Conservation (phyloP, 805 yeast genomes). For the Candida boleticola region DNA sequence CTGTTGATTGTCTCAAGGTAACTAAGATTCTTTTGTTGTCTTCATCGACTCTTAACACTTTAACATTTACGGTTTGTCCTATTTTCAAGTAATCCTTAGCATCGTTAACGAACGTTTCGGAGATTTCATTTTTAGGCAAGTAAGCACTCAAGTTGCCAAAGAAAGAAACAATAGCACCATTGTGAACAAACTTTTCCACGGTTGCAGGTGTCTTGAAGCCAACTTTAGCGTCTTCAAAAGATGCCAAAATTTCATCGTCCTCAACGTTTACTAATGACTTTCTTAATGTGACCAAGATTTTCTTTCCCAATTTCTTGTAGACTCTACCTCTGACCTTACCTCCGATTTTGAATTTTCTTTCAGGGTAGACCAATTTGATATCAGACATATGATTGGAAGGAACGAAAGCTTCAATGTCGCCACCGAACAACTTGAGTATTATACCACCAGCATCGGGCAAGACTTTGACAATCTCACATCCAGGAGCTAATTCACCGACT, state of each 20-base stretch:
- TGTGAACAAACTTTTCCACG: constrained; percentile 64
- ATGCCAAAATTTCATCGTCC: constrained; percentile 48
- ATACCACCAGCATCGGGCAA: constrained; percentile 63
- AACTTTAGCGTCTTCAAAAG: constrained; percentile 35
- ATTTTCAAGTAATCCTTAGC: constrained; percentile 76
- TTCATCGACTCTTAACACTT: constrained; percentile 56
- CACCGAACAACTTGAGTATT: constrained; percentile 57
- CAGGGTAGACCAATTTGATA: constrained; percentile 80
- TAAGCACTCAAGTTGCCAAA: constrained; percentile 77
- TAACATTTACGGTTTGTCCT: constrained; percentile 80
- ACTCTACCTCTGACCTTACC: constrained; percentile 76
- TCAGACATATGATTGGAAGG: constrained; percentile 80
- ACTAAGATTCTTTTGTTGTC: constrained; percentile 58
- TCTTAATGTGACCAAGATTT: constrained; percentile 68
- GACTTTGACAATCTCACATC: constrained; percentile 52
- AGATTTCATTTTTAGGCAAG: constrained; percentile 83
- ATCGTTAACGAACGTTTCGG: constrained; percentile 78
- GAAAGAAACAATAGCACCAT: constrained; percentile 82
- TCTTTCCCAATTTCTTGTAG: constrained; percentile 47
- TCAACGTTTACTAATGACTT: constrained; percentile 75
- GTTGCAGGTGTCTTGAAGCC: constrained; percentile 67
- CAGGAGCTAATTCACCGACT: constrained; percentile 62
- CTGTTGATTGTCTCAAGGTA: constrained; percentile 67
- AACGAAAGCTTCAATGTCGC: constrained; percentile 68
- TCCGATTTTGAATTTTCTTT: constrained; percentile 86